phyloP scores from a whole-genome alignment of 1,139 yeast species.

The Geotrichum cucujoidarum region DNA sequence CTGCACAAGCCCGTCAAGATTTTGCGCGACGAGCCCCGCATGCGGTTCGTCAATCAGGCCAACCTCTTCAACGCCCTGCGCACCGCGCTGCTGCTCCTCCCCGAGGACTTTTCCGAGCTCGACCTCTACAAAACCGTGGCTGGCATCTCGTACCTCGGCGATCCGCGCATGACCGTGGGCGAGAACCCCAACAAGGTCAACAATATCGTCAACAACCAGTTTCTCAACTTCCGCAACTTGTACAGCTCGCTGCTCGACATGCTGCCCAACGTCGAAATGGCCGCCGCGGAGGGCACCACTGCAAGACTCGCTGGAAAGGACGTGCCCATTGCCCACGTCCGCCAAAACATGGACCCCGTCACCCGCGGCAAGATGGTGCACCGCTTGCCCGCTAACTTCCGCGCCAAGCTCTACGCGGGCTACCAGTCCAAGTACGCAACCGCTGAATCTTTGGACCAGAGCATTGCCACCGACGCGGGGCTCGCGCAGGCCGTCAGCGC shows the following conservation, averaged over 20 bases:
- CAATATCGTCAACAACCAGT: slow-evolving; percentile 80
- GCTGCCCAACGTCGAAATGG: slow-evolving; percentile 35
- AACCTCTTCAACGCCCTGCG: slow-evolving; percentile 77
- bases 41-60: slow-evolving; percentile 64
- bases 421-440: slow-evolving; percentile 38
- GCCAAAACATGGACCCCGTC: slow-evolving; percentile 37
- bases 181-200: slow-evolving; percentile 86
- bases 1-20: slow-evolving; percentile 90
- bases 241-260: slow-evolving; percentile 64
- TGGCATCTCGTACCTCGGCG: slow-evolving; percentile 81
- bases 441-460: slow-evolving; percentile 32
- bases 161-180: slow-evolving; percentile 78
- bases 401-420: slow-evolving; percentile 43
- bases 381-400: slow-evolving; percentile 51
- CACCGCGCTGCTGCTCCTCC: slow-evolving; percentile 59
- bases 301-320: slow-evolving; percentile 23
- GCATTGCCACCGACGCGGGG: slow-evolving; percentile 41
- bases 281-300: slow-evolving; percentile 21
- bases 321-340: slow-evolving; percentile 31
- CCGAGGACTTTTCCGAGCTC: slow-evolving; percentile 51
- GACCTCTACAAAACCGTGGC: slow-evolving; percentile 75
- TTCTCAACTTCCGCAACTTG: slow-evolving; percentile 58
- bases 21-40: slow-evolving; percentile 55
- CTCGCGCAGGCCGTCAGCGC: slow-evolving; percentile 42
- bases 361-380: slow-evolving; percentile 39